Conservation (phyloP, 2,329 filamentous ascomycete species). For the Diaporthe sp. region DNA sequence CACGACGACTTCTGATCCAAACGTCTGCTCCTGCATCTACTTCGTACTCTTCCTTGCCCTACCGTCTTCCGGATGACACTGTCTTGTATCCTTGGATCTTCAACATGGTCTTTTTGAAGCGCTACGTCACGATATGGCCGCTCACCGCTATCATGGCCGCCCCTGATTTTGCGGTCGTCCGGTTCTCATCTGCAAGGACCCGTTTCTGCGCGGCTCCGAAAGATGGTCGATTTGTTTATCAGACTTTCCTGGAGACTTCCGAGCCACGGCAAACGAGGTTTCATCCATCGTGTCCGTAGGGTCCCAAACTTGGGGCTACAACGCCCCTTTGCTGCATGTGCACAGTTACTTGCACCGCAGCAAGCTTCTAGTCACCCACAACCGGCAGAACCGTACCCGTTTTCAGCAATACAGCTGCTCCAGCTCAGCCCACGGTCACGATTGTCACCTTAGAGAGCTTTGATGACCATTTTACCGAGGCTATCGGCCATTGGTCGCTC, state of each 20-base stretch:
- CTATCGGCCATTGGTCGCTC: neutral
- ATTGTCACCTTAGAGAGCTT: neutral
- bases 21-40: neutral
- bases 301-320: neutral
- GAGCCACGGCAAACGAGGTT: neutral
- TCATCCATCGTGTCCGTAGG: neutral
- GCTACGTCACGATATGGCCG: neutral
- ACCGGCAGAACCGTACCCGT: neutral
- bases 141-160: slow-evolving; percentile 10
- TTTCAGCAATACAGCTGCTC: neutral
- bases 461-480: neutral
- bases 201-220: neutral
- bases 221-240: neutral
- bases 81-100: slow-evolving; percentile 10
- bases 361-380: neutral
- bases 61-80: slow-evolving; percentile 6
- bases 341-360: neutral
- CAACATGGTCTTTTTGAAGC: neutral
- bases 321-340: neutral
- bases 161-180: neutral
- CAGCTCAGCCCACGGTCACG: neutral
- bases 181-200: slow-evolving; percentile 31
- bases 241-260: neutral
- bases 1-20: slow-evolving; percentile 1
- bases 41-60: neutral